These are phyloP conservation scores for Austroboletus sp. DNA, from an alignment of 1,284 basidiomycete genomes.

Conservation along the genomic window DNA sequence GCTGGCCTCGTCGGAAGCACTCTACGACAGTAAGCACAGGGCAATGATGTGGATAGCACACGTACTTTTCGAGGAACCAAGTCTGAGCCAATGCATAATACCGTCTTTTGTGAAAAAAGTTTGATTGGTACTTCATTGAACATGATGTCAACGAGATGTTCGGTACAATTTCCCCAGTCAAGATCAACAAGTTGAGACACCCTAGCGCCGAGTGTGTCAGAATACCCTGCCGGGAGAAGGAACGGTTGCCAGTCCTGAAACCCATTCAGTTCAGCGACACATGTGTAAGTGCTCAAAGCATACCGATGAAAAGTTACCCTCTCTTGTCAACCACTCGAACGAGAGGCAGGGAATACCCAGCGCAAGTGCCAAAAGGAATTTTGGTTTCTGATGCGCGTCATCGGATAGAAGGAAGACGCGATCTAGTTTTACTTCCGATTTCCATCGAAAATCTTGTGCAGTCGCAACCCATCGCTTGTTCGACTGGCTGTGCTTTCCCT, in stretches of 20 bases:
- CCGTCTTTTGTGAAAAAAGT: slow-evolving; percentile 44
- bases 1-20: slow-evolving; percentile 25
- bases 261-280: slow-evolving; percentile 3
- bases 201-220: slow-evolving; percentile 43
- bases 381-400: slow-evolving; percentile 60
- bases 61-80: slow-evolving; percentile 47
- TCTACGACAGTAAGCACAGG: slow-evolving; percentile 14
- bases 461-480: slow-evolving; percentile 50
- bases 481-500: slow-evolving; percentile 39
- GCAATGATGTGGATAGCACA: not conserved
- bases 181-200: slow-evolving; percentile 67
- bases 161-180: slow-evolving; percentile 57
- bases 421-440: slow-evolving; percentile 37
- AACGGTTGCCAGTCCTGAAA: slow-evolving; percentile 55
- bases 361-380: slow-evolving; percentile 75
- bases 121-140: slow-evolving; percentile 51
- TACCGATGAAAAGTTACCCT: slow-evolving; percentile 34
- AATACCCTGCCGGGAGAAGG: slow-evolving; percentile 64
- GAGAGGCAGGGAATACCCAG: slow-evolving; percentile 81
- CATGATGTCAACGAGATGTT: slow-evolving; percentile 53
- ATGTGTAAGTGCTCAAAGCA: slow-evolving; percentile 1
- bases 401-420: slow-evolving; percentile 67
- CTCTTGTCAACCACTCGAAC: slow-evolving; percentile 46
- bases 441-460: slow-evolving; percentile 44
- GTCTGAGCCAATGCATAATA: slow-evolving; percentile 53